A percentile compares a stretch with the other conserved stretches of the same genome.
Conservation (phyloP, 225 moss, liverwort and hornwort genomes). For the Anthoceros angustus region DNA sequence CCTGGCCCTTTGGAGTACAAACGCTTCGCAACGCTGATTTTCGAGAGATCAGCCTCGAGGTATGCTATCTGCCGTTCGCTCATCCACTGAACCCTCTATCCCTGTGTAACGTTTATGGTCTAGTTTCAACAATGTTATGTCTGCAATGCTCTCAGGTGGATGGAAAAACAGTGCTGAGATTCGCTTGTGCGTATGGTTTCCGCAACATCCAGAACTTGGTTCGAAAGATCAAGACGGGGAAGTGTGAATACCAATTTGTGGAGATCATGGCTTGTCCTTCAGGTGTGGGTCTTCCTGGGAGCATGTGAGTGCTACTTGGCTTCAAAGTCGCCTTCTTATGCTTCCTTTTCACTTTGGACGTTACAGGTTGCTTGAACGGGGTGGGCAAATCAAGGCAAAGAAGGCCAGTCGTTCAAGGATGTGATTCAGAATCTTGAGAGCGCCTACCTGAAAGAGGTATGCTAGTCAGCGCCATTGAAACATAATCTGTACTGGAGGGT, state of each 20-base stretch:
- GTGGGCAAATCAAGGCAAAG: slow-evolving; percentile 85
- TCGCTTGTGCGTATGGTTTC: slow-evolving; percentile 92
- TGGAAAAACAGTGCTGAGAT: slow-evolving; percentile 55
- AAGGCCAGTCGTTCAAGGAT: slow-evolving; percentile 71
- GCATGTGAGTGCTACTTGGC: too few relatives aligned
- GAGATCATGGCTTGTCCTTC: slow-evolving; percentile 98
- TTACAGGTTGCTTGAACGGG: slow-evolving; percentile 80
- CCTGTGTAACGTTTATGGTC: neutral
- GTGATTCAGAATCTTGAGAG: slow-evolving; percentile 75
- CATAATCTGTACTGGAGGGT: neutral
- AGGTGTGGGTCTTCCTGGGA: neutral
- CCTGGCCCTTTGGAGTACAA: slow-evolving; percentile 48
- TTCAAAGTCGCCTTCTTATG: too few relatives aligned
- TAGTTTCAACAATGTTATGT: neutral
- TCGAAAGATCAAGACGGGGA: slow-evolving; percentile 69
- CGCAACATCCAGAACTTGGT: slow-evolving; percentile 90
- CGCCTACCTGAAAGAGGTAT: slow-evolving; percentile 62
- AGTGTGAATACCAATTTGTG: slow-evolving; percentile 81
- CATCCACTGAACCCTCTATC: too few relatives aligned
- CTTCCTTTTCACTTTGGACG: too few relatives aligned
- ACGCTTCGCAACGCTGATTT: slow-evolving; percentile 75
- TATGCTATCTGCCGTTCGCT: neutral
- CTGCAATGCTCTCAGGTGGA: slow-evolving; percentile 14
- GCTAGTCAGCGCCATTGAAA: neutral
- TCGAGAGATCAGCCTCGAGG: slow-evolving; percentile 48